Percentiles rank a stretch among this genome's conserved stretches.
These are phyloP conservation scores for Daedalea quercina DNA, from an alignment of 768 basidiomycete genomes.

Conservation along the genomic window DNA sequence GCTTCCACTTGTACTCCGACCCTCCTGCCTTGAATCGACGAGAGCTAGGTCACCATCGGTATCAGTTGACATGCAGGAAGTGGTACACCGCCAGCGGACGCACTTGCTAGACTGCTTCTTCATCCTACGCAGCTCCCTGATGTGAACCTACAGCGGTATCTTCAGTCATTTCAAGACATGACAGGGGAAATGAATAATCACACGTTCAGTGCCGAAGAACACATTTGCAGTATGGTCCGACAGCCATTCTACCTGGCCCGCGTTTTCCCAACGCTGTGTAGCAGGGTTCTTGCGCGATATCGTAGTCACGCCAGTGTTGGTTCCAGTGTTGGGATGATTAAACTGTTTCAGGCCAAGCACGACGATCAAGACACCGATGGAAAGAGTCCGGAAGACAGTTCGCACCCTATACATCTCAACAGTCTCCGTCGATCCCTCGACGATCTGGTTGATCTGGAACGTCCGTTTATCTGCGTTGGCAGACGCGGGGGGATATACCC, in stretches of 20 bases:
- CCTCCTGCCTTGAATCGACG: constrained; percentile 45
- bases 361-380: neutral
- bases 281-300: constrained; percentile 41
- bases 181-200: constrained; percentile 11
- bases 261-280: constrained; percentile 41
- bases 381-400: neutral
- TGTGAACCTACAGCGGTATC: constrained; percentile 24
- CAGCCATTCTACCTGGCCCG: constrained; percentile 48
- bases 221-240: constrained; percentile 37
- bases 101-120: constrained; percentile 48
- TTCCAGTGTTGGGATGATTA: constrained; percentile 32
- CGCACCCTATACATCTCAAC: constrained; percentile 40
- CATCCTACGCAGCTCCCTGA: constrained; percentile 40
- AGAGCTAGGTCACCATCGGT: constrained; percentile 37
- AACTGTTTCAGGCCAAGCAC: constrained; percentile 4
- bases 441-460: constrained; percentile 32
- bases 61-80: neutral
- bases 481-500: constrained; percentile 25
- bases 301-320: constrained; percentile 33
- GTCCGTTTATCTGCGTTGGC: constrained; percentile 34
- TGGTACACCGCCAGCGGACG: constrained; percentile 5
- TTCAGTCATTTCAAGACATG: too few relatives aligned
- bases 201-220: constrained; percentile 41
- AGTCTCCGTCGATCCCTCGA: constrained; percentile 20
- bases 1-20: constrained; percentile 53